Evolutionary conservation across 176 grass and related monocot genomes (phyloP), one percentile per base, ranked within the genome.

Genomic region (Leersia perrieri): DNA sequence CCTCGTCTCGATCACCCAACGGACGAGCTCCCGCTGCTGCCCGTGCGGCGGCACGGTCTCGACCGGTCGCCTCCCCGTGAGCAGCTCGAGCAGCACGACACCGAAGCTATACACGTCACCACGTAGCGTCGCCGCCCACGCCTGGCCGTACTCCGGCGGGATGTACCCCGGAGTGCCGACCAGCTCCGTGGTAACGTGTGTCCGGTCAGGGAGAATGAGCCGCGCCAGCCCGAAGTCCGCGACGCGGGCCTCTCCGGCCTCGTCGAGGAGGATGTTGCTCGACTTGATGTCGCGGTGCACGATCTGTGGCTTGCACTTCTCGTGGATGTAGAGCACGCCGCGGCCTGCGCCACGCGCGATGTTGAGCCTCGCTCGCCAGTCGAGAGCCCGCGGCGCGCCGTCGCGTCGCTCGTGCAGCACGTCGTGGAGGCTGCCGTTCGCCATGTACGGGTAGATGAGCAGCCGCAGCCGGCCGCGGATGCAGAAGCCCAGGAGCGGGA

Each of bases 101-200:
- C 94, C 91, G 66, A 89, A 93, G 77, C 91, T 97, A 81, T 97
- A 97, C 38, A 97, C 94, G 72, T 97, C 94, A 16, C 94, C 93
- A 1, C 91, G 88, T 60, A 78, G 76, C 23, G 89, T 91, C 3
- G 89, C 89, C 33, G 53, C 76, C 89, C 89, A 91, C 45, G 29
- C 89, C 45, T 91, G 84, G 3, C 89, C 89, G 70, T 91, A 91
- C 71, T 91, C 89, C 7, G 89, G 89, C 70, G 89, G 89, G 75
- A 91, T 87, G 80, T 91, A 91, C 63, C 87, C 87, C 20, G 63
- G 76, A 70, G 87, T 89, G 63, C 87, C 87, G 39, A 84, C 82
- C 18, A 91, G 55, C 76, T 92, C 90, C 44, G 90, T 89, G 45
- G 83, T 89, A 12, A 89, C 83, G 77, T 89, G 90, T 14, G 79